phyloP scores from a whole-genome alignment of 805 yeast species.

The Wickerhamiella galacta region DNA sequence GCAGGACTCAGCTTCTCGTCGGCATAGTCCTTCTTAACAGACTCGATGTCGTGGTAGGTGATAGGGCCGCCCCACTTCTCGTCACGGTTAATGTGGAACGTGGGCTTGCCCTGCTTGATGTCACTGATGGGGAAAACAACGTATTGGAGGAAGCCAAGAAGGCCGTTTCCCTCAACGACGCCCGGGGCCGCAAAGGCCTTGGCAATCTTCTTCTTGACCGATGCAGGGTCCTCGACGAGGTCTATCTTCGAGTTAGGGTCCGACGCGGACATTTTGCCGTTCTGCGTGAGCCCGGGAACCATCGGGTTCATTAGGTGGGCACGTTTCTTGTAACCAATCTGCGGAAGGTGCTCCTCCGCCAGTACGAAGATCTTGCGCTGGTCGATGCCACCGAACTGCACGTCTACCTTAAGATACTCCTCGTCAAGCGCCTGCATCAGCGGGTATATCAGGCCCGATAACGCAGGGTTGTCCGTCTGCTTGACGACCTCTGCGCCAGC shows the following conservation, averaged over 20 bases:
- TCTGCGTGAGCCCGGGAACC: constrained; percentile 96
- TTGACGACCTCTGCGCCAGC: constrained; percentile 99
- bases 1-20: constrained; percentile 72
- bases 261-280: constrained; percentile 96
- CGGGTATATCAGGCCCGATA: constrained; percentile 90
- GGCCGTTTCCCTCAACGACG: constrained; percentile 75
- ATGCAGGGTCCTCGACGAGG: constrained; percentile 72
- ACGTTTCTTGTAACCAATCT: constrained; percentile 86
- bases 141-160: constrained; percentile 67
- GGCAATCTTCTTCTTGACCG: constrained; percentile 75
- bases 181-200: constrained; percentile 96
- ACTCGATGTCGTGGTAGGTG: constrained; percentile 47
- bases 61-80: constrained; percentile 95
- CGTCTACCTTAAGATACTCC: constrained; percentile 73
- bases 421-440: constrained; percentile 98
- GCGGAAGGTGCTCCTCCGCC: constrained; percentile 84
- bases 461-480: constrained; percentile 85
- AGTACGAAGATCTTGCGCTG: constrained; percentile 94
- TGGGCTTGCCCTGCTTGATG: constrained; percentile 40
- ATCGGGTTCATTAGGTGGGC: constrained; percentile 97
- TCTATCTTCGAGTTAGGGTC: constrained; percentile 98
- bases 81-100: constrained; percentile 71
- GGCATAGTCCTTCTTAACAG: constrained; percentile 55
- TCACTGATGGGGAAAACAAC: constrained; percentile 79
- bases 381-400: constrained; percentile 97